phyloP scores from a whole-genome alignment of 148 eudicot species.

The Chenopodium album region DNA sequence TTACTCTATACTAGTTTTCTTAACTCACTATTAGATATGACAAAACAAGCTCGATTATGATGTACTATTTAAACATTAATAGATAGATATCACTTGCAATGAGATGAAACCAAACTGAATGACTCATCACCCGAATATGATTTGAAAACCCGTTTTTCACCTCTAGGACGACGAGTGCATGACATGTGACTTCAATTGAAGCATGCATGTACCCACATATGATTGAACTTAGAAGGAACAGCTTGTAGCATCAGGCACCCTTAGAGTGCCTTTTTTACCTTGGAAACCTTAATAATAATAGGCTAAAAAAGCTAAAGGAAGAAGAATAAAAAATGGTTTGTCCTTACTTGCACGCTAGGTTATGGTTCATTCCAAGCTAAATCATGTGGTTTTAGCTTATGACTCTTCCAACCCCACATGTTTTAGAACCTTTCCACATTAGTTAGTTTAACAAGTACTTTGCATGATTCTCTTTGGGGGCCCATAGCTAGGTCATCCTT shows the following conservation, averaged over 20 bases:
- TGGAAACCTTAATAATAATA: constrained; percentile 16
- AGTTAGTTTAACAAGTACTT: constrained; percentile 1
- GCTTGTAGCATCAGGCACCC: neutral
- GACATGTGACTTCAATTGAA: constrained; percentile 22
- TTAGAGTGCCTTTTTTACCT: constrained; percentile 16
- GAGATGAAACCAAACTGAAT: neutral
- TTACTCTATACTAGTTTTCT: neutral
- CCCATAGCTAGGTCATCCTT: constrained; percentile 25
- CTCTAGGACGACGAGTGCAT: neutral
- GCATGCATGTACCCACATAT: constrained; percentile 7
- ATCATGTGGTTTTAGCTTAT: constrained; percentile 22
- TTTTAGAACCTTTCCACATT: constrained; percentile 28
- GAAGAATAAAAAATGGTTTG: constrained; percentile 29
- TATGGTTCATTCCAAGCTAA: constrained; percentile 30
- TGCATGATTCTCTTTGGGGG: constrained; percentile 20
- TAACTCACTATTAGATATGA: neutral
- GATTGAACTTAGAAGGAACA: constrained; percentile 28
- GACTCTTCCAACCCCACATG: constrained; percentile 19
- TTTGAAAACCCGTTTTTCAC: no score
- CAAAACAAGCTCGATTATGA: neutral
- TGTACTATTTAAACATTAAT: no score
- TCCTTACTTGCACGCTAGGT: constrained; percentile 45
- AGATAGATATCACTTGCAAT: no score
- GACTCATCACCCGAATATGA: neutral
- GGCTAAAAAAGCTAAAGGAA: constrained; percentile 7